Evolutionary conservation across 129 eudicot genomes (phyloP), one percentile per base, ranked within the genome.

Genomic region (Lactuca sativa): DNA sequence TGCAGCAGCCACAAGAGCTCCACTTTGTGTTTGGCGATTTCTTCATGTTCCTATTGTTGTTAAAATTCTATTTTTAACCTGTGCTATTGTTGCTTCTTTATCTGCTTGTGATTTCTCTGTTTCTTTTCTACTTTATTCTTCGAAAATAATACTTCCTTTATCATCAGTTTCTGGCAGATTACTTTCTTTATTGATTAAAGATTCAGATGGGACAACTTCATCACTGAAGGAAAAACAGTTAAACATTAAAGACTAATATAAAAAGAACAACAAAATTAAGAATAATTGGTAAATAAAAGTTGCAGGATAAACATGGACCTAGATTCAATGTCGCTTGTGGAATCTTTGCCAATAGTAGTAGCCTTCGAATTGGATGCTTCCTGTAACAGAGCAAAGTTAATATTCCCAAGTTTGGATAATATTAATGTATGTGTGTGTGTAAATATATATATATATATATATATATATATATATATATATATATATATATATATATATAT

Each of bases 21-120:
- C 99, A 78, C 99, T 90, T 51, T 85, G 99, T 44, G 80, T 89
- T 82, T 87, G 95, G 36, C 92, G 84, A 72, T 59, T 77, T 77
- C 78, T 87, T 34, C 72, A 82, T 6, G 84, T n/a, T n/a, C n/a
- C n/a, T n/a, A n/a, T n/a, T n/a, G n/a, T n/a, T n/a, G n/a, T 6
- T 66, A 79, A 53, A 74, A 76, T 68, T 82, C 76, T 82, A 49
- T 58, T 71, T 76, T 87, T 87, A 68, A 86, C 78, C 67, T 77
- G 85, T 63, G 68, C 59, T n/a, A 74, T 21, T 71, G 71, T 57
- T 14, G 78, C 36, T 40, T 86, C 96, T 71, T 72, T 80, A 21
- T 86, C 95, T 32, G 83, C 72, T 69, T 87, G 86, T 32, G 59
- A 79, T 70, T 68, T 61, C 67, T 89, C 96, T 15, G 80, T 34